Evolutionary conservation across 495 filamentous ascomycete species (phyloP), one percentile per base, ranked within the genome.

Genomic region (Penicillium parvum): DNA sequence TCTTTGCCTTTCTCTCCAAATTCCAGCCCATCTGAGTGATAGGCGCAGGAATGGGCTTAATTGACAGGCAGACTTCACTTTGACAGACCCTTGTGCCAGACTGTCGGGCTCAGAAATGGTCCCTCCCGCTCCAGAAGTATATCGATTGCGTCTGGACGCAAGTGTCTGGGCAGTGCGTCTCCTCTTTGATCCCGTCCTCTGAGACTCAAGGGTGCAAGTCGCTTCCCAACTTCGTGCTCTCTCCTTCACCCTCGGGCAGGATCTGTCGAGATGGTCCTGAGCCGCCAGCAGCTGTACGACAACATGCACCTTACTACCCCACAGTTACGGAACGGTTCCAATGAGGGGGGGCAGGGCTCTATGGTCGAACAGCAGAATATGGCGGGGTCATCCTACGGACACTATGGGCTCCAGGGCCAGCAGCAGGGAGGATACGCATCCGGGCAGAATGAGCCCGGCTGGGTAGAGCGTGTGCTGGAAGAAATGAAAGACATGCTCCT

Each of bases 401-500:
- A 74, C 32, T 79, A 75, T 62, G 73, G 69, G 18, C 58, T 71
- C 41, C 75, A 77, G 39, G 64, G 65, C 30, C 53, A 63, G 23
- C 55, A 67, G 30, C 66, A 66, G 25, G 68, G 69, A 33, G 78
- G 71, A 29, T 89, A 81, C 61, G 81, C 85, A 45, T 84, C 90
- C 53, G 86, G 86, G 49, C 90, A 86, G 25, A 90, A 88, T 64
- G 73, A 89, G 41, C 77, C 82, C 37, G 91, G 90, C 52, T 97
- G 92, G 92, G 82, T 87, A 4, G 84, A 90, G 53, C 82, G 86
- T 28, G 84, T 96, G 3, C 70, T 98, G 12, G 85, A 90, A 54
- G 92, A 96, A 67, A 73, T 98, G 52, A 84, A 85, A 51, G 92
- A 96, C 60, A 79, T 96, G 49, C 63, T 95, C 19, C 82, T 96